These are phyloP conservation scores for Aphanomyces euteiches DNA, from an alignment of 352 stramenopile genomes.

Conservation along the genomic window DNA sequence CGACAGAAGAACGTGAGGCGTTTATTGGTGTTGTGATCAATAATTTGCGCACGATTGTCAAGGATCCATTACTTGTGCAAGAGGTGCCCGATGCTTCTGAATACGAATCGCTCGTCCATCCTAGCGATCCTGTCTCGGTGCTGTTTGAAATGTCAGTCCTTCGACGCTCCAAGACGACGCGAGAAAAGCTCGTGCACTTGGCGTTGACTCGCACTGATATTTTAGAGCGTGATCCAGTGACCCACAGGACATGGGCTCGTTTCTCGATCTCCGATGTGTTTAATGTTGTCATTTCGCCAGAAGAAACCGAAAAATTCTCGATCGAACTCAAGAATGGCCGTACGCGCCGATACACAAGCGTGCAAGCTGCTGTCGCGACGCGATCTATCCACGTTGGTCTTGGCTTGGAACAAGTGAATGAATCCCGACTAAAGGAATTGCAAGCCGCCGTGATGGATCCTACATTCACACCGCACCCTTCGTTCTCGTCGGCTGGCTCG, in stretches of 20 bases:
- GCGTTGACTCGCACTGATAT: slow-evolving; percentile 64
- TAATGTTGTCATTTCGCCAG: slow-evolving; percentile 83
- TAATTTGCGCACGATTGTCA: slow-evolving; percentile 83
- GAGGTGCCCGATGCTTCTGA: slow-evolving; percentile 80
- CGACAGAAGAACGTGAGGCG: slow-evolving; percentile 77
- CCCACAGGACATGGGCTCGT: slow-evolving; percentile 58
- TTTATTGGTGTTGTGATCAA: slow-evolving; percentile 85
- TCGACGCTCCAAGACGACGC: slow-evolving; percentile 81
- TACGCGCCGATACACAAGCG: slow-evolving; percentile 68
- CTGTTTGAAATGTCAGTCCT: slow-evolving; percentile 81
- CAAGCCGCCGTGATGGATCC: slow-evolving; percentile 50
- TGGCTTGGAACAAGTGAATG: slow-evolving; percentile 49
- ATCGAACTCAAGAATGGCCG: slow-evolving; percentile 79
- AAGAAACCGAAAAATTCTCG: slow-evolving; percentile 54
- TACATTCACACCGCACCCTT: slow-evolving; percentile 42
- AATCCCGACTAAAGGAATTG: slow-evolving; percentile 63
- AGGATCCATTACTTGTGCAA: slow-evolving; percentile 74
- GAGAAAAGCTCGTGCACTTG: slow-evolving; percentile 66
- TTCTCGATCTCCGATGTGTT: slow-evolving; percentile 77
- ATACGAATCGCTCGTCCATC: slow-evolving; percentile 76
- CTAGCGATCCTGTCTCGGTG: slow-evolving; percentile 75
- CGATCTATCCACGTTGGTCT: slow-evolving; percentile 77
- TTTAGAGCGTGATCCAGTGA: slow-evolving; percentile 71
- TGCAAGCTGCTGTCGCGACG: slow-evolving; percentile 56
- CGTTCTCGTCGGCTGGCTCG: slow-evolving; percentile 68